These are phyloP conservation scores for Teratosphaeria nubilosa DNA, from an alignment of 2,329 filamentous ascomycete species.

Conservation along the genomic window DNA sequence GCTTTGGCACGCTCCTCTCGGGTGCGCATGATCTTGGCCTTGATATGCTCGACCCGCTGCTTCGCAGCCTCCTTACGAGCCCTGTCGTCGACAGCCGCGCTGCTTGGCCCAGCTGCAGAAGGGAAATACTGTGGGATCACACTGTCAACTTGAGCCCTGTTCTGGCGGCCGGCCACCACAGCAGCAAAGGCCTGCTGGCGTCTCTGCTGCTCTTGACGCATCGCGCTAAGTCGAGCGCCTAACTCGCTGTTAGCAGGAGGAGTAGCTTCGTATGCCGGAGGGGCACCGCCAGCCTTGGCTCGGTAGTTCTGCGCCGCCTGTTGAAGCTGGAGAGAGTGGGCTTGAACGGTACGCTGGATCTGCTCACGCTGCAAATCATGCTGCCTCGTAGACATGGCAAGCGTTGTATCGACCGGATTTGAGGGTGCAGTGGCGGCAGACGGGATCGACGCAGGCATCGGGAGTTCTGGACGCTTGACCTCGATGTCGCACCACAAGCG, in stretches of 20 bases:
- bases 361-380: neutral
- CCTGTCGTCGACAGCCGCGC: constrained; percentile 8
- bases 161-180: constrained; percentile 9
- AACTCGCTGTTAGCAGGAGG: constrained; percentile 4
- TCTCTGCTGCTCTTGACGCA: constrained; percentile 20
- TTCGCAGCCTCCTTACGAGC: constrained; percentile 21
- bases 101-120: neutral
- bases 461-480: constrained; percentile 35
- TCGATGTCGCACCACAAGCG: constrained; percentile 90
- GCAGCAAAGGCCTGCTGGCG: constrained; percentile 11
- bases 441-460: neutral
- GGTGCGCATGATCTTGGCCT: constrained; percentile 22
- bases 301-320: constrained; percentile 24
- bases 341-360: constrained; percentile 1
- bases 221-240: constrained; percentile 14
- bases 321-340: no score
- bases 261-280: constrained; percentile 3
- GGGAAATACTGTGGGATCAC: neutral
- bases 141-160: neutral
- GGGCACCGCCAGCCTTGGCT: neutral
- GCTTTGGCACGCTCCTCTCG: constrained; percentile 19
- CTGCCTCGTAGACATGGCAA: neutral
- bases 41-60: constrained; percentile 22
- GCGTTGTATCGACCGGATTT: neutral
- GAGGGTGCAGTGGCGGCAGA: neutral